A percentile compares a stretch with the other conserved stretches of the same genome.
Evolutionary conservation across 768 basidiomycete genomes (phyloP).

Genomic region (Lactarius psammicola): DNA sequence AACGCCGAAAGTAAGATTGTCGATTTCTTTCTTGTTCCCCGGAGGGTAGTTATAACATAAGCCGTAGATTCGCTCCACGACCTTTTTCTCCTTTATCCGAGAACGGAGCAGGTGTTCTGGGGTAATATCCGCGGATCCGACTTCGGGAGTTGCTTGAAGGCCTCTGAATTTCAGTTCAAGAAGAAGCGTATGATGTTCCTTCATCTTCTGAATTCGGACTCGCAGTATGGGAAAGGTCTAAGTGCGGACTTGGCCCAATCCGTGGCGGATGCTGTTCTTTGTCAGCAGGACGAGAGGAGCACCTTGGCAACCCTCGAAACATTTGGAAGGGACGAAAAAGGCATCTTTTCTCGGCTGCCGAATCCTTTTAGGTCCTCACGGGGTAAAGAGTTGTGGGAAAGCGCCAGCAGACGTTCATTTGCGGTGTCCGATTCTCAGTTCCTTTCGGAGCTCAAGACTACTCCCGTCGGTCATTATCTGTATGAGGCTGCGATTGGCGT

Average conservation of each 20-base stretch:
- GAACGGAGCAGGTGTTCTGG: neutral
- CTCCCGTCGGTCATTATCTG: neutral
- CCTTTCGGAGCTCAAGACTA: neutral
- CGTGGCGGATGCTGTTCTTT: neutral
- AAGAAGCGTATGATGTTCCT: neutral
- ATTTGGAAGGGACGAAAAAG: neutral
- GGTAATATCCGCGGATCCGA: neutral
- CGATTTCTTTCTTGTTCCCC: neutral
- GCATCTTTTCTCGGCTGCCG: neutral
- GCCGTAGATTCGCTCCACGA: conserved; percentile 1
- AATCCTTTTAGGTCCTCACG: neutral
- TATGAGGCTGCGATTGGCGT: neutral
- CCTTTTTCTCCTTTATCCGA: conserved; percentile 1
- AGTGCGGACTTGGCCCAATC: neutral
- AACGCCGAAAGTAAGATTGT: neutral
- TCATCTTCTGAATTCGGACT: neutral
- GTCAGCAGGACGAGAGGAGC: neutral
- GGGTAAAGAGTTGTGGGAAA: neutral
- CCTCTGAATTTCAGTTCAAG: neutral
- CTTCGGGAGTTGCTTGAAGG: neutral
- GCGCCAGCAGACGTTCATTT: neutral
- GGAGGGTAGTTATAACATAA: neutral
- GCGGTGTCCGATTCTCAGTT: conserved; percentile 2
- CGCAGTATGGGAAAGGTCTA: neutral
- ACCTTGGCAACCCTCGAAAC: neutral